Evolutionary conservation across 75 land plant genomes (phyloP).

Genomic region (Cupressus sempervirens): DNA sequence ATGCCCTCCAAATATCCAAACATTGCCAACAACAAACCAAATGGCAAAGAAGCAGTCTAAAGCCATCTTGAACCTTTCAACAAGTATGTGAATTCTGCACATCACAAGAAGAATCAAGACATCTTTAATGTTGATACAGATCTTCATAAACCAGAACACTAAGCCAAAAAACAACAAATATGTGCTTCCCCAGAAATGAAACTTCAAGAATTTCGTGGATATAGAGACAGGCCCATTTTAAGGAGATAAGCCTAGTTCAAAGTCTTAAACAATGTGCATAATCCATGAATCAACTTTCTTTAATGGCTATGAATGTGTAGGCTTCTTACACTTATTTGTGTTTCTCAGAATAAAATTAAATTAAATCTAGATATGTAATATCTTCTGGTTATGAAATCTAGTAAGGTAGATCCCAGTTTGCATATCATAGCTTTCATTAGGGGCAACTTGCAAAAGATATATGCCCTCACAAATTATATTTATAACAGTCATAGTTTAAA

Average conservation of each 20-base stretch:
- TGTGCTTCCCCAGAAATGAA: neutral
- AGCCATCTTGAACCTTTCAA: slow-evolving; percentile 78
- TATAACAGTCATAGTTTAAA: too few relatives aligned
- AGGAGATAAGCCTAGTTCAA: neutral
- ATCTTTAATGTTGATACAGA: neutral
- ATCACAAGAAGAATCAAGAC: neutral
- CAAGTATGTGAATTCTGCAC: slow-evolving; percentile 42
- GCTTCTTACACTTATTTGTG: neutral
- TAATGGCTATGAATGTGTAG: neutral
- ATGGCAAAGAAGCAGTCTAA: slow-evolving; percentile 93
- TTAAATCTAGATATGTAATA: neutral
- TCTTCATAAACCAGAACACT: neutral
- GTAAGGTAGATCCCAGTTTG: neutral
- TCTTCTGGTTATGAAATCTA: neutral
- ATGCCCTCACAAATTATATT: neutral
- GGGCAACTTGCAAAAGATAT: neutral
- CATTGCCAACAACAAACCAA: slow-evolving; percentile 98
- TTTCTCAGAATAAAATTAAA: neutral
- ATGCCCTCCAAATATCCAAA: slow-evolving; percentile 96
- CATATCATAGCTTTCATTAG: neutral
- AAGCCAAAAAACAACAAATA: neutral
- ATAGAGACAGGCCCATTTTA: neutral
- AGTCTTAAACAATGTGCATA: neutral
- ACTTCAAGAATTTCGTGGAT: neutral
- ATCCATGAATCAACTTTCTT: neutral